phyloP scores from a whole-genome alignment of 2,329 filamentous ascomycete species.

The Apiospora sp. region DNA sequence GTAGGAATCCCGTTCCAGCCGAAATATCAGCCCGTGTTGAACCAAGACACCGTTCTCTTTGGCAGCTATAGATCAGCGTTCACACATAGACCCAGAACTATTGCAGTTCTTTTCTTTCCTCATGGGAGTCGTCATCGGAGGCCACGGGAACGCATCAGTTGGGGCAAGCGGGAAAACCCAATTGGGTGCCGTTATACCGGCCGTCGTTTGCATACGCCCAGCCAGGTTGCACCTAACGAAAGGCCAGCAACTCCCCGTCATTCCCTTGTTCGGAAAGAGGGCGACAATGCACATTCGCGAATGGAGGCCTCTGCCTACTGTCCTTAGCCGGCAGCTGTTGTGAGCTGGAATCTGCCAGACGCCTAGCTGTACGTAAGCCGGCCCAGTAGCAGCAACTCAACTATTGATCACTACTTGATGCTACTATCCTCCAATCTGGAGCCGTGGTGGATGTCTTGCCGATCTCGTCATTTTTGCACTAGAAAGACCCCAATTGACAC shows the following conservation, averaged over 20 bases:
- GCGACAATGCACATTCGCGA: background rate
- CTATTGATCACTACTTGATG: slow-evolving; percentile 12
- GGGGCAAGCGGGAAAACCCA: background rate
- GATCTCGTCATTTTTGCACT: slow-evolving; percentile 12
- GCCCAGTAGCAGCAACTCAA: background rate
- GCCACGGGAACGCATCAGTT: background rate
- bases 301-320: slow-evolving; percentile 14
- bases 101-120: background rate
- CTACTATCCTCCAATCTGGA: background rate
- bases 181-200: background rate
- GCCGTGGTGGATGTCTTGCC: background rate
- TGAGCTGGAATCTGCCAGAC: background rate
- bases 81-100: background rate
- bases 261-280: background rate
- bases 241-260: background rate
- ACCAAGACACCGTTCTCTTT: background rate
- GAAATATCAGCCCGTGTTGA: background rate
- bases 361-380: background rate
- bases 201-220: background rate
- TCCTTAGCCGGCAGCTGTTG: background rate
- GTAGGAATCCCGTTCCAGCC: background rate
- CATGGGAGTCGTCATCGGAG: background rate
- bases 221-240: background rate
- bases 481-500: background rate
- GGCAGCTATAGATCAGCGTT: background rate